These are phyloP conservation scores for Auricularia cornea DNA, from an alignment of 768 basidiomycete genomes.

Conservation along the genomic window DNA sequence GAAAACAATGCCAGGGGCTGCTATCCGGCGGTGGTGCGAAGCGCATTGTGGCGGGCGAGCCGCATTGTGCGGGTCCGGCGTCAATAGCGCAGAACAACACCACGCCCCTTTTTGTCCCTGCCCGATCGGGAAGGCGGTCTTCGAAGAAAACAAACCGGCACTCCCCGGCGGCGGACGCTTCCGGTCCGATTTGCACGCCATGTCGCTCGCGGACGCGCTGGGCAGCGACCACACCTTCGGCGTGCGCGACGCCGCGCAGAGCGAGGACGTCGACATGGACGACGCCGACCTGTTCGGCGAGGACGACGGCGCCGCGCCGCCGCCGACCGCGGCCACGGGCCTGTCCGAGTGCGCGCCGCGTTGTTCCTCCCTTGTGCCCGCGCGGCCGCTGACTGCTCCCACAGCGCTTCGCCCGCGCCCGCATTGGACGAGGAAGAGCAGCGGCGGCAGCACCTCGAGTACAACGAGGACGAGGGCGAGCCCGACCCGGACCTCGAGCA, in stretches of 20 bases:
- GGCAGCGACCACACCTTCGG: conserved; percentile 9
- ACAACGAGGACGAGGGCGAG: conserved; percentile 68
- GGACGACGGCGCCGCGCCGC: conserved; percentile 6
- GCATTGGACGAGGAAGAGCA: conserved; percentile 40
- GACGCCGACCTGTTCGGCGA: conserved; percentile 20
- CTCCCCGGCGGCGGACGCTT: too few relatives aligned
- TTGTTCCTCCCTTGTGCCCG: background rate
- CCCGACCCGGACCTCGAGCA: conserved; percentile 45
- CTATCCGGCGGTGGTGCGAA: too few relatives aligned
- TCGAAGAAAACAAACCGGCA: too few relatives aligned
- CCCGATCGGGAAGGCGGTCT: too few relatives aligned
- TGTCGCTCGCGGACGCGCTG: conserved; percentile 11
- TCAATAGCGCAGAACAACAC: too few relatives aligned
- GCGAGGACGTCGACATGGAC: conserved; percentile 8
- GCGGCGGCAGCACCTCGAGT: conserved; percentile 63
- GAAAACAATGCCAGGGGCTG: too few relatives aligned
- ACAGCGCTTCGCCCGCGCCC: conserved; percentile 2
- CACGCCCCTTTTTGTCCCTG: too few relatives aligned
- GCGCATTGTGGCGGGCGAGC: too few relatives aligned
- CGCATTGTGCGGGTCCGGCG: too few relatives aligned
- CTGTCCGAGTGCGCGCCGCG: conserved; percentile 1
- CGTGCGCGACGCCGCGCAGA: conserved; percentile 4
- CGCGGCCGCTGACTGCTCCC: background rate
- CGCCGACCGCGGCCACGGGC: background rate
- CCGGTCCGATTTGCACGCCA: background rate